These are phyloP conservation scores for Penicillium sp. DNA, from an alignment of 2,329 filamentous ascomycete species.

Conservation along the genomic window DNA sequence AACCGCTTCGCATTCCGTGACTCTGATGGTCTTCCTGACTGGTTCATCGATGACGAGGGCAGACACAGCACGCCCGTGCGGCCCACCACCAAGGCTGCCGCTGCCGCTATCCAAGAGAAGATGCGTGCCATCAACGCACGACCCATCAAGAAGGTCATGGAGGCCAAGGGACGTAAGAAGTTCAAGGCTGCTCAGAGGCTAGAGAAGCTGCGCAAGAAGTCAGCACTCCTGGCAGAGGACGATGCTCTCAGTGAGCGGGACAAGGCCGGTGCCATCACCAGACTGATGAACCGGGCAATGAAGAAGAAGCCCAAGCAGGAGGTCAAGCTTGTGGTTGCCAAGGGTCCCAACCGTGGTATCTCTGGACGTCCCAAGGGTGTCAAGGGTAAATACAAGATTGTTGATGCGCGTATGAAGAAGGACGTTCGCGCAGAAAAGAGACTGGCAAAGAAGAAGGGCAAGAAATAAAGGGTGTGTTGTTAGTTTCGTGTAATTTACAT, in stretches of 20 bases:
- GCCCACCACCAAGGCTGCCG: constrained; percentile 89
- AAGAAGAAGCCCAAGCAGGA: constrained; percentile 84
- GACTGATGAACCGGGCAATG: constrained; percentile 75
- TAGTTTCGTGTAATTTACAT: constrained; percentile 15
- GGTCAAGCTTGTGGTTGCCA: constrained; percentile 86
- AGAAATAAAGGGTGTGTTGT: constrained; percentile 23
- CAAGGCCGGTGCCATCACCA: constrained; percentile 81
- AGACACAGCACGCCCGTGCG: constrained; percentile 81
- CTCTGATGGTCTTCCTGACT: constrained; percentile 87
- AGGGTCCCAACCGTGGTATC: constrained; percentile 79
- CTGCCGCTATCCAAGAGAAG: constrained; percentile 92
- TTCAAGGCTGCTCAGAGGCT: constrained; percentile 86
- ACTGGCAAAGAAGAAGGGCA: constrained; percentile 69
- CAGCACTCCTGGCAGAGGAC: constrained; percentile 82
- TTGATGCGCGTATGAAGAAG: constrained; percentile 94
- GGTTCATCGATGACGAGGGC: constrained; percentile 93
- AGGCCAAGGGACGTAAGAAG: constrained; percentile 96
- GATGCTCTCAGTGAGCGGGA: constrained; percentile 95
- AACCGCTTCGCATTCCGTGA: constrained; percentile 92
- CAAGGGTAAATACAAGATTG: constrained; percentile 97
- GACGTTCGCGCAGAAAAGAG: constrained; percentile 87
- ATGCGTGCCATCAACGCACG: constrained; percentile 87
- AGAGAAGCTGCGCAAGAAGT: constrained; percentile 97
- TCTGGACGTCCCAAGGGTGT: constrained; percentile 85
- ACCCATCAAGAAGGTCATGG: constrained; percentile 98